A percentile compares a stretch with the other conserved stretches of the same genome.
These are phyloP conservation scores for Saccharomyces kudriavzevii DNA, from an alignment of 805 yeast genomes.

Conservation along the genomic window DNA sequence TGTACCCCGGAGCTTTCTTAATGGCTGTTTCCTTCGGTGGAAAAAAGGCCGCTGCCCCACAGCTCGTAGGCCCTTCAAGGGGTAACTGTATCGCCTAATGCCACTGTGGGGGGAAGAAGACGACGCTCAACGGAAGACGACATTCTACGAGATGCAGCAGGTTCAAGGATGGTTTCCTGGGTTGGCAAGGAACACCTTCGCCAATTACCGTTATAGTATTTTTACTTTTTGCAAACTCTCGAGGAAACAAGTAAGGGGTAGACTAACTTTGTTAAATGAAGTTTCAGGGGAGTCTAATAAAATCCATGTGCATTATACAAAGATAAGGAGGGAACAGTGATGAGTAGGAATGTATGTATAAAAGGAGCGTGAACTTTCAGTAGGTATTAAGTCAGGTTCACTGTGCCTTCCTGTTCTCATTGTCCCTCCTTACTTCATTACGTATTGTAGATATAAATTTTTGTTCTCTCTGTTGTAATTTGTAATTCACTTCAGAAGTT, in stretches of 20 bases:
- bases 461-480: neutral
- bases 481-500: too few relatives aligned
- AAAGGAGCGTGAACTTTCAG: neutral
- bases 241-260: neutral
- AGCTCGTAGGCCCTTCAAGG: neutral
- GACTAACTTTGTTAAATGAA: neutral
- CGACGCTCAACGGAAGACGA: neutral
- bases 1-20: neutral
- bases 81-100: neutral
- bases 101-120: neutral
- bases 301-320: neutral
- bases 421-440: neutral
- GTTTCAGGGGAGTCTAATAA: neutral
- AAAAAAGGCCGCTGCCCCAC: neutral
- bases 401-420: neutral
- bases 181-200: neutral
- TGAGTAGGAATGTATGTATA: neutral
- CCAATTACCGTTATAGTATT: neutral
- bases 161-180: neutral
- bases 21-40: neutral
- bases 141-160: neutral
- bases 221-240: neutral
- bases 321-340: neutral
- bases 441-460: neutral
- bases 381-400: neutral